These are phyloP conservation scores for Sarcomyxa edulis DNA, from an alignment of 768 basidiomycete species.

Conservation along the genomic window DNA sequence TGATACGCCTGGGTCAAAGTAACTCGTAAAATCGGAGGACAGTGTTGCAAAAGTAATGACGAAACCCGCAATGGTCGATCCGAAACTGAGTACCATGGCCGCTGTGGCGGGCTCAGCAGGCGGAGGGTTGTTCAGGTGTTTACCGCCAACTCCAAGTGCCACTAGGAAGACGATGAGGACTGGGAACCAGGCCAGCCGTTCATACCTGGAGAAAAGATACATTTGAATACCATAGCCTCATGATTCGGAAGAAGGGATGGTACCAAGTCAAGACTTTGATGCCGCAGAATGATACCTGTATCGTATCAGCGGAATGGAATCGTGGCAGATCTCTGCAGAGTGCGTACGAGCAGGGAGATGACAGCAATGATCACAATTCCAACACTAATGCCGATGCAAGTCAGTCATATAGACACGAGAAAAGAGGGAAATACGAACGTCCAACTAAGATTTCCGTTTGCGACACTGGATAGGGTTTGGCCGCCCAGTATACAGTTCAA, in stretches of 20 bases:
- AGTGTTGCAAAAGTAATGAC: slow-evolving; percentile 39
- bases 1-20: slow-evolving; percentile 37
- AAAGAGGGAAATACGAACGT: slow-evolving; percentile 17
- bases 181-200: slow-evolving; percentile 52
- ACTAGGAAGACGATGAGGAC: slow-evolving; percentile 50
- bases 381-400: no score
- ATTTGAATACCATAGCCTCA: neutral
- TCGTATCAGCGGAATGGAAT: no score
- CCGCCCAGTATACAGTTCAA: slow-evolving; percentile 62
- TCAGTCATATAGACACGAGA: no score
- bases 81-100: slow-evolving; percentile 39
- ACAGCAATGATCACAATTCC: slow-evolving; percentile 56
- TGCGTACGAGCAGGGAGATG: slow-evolving; percentile 43
- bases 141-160: slow-evolving; percentile 46
- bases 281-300: slow-evolving; percentile 55
- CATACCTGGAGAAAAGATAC: slow-evolving; percentile 34
- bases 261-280: slow-evolving; percentile 45
- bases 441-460: slow-evolving; percentile 22
- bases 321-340: no score
- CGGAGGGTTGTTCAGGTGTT: slow-evolving; percentile 34
- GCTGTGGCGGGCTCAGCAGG: slow-evolving; percentile 35
- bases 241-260: slow-evolving; percentile 6
- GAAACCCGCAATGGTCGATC: slow-evolving; percentile 48
- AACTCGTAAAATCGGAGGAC: slow-evolving; percentile 54
- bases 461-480: slow-evolving; percentile 26